A percentile compares a stretch with the other conserved stretches of the same genome.
Conservation (phyloP, 768 basidiomycete genomes). For the Amanita rubescens region DNA sequence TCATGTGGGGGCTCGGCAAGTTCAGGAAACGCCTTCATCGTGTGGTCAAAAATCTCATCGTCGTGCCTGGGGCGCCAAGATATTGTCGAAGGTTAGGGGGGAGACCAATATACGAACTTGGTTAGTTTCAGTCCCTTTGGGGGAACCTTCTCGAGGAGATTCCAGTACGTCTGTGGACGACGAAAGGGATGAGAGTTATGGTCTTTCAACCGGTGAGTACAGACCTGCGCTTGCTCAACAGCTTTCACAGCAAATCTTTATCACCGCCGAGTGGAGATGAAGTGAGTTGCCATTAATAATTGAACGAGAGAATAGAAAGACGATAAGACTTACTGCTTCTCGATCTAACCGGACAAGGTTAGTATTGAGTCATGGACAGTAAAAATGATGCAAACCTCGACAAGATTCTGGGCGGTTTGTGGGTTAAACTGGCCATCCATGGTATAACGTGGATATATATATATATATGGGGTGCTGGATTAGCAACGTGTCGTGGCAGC, state of each 20-base stretch:
- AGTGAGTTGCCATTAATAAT: not conserved
- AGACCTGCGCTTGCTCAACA: constrained; percentile 94
- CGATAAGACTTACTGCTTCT: constrained; percentile 76
- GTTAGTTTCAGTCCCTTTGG: constrained; percentile 77
- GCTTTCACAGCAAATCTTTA: constrained; percentile 85
- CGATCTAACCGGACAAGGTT: constrained; percentile 51
- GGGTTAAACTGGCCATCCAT: constrained; percentile 57
- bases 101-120: constrained; percentile 42
- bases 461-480: not conserved
- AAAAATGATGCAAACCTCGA: constrained; percentile 52
- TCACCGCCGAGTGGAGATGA: not conserved
- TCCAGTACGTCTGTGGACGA: constrained; percentile 80
- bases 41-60: constrained; percentile 84
- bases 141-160: constrained; percentile 73
- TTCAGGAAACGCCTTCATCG: constrained; percentile 78
- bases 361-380: not conserved
- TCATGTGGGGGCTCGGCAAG: constrained; percentile 41
- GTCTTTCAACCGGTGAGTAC: constrained; percentile 14
- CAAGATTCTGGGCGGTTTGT: constrained; percentile 84
- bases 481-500: not conserved
- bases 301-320: not conserved
- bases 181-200: not conserved
- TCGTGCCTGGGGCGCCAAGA: constrained; percentile 50
- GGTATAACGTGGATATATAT: not conserved
- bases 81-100: not conserved